phyloP scores from a whole-genome alignment of 164 flowering plant genomes.

The Piper betle region DNA sequence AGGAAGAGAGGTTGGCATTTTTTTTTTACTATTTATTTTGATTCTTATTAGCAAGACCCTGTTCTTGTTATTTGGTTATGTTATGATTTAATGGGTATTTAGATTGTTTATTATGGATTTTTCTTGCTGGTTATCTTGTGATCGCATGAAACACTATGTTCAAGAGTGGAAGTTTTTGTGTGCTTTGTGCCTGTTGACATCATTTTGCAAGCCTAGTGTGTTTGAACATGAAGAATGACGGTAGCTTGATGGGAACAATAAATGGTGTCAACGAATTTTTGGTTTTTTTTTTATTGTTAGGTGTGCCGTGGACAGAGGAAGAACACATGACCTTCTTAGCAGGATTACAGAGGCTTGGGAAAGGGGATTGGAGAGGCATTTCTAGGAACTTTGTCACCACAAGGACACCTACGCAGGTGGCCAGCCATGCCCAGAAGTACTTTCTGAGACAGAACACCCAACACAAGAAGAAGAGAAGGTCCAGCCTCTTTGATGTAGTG shows the following conservation, averaged over 20 bases:
- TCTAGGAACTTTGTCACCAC: constrained; percentile 26
- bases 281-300: constrained; percentile 3
- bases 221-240: not conserved
- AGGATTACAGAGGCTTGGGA: constrained; percentile 26
- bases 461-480: constrained; percentile 24
- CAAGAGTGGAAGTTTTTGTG: not conserved
- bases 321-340: constrained; percentile 24
- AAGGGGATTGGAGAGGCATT: constrained; percentile 35
- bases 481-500: constrained; percentile 28
- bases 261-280: not conserved
- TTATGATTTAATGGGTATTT: not conserved
- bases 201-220: not conserved
- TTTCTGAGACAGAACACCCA: constrained; percentile 17
- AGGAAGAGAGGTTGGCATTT: constrained; percentile 16
- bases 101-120: not conserved
- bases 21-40: too few relatives aligned
- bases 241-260: too few relatives aligned
- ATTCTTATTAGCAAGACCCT: not conserved
- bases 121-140: not conserved
- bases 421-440: constrained; percentile 33
- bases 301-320: constrained; percentile 31
- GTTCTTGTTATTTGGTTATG: not conserved
- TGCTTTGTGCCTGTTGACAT: not conserved
- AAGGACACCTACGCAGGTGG: constrained; percentile 31
- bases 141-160: not conserved